These are phyloP conservation scores for Apiospora saccharicola DNA, from an alignment of 2,329 filamentous ascomycete genomes.

Conservation along the genomic window DNA sequence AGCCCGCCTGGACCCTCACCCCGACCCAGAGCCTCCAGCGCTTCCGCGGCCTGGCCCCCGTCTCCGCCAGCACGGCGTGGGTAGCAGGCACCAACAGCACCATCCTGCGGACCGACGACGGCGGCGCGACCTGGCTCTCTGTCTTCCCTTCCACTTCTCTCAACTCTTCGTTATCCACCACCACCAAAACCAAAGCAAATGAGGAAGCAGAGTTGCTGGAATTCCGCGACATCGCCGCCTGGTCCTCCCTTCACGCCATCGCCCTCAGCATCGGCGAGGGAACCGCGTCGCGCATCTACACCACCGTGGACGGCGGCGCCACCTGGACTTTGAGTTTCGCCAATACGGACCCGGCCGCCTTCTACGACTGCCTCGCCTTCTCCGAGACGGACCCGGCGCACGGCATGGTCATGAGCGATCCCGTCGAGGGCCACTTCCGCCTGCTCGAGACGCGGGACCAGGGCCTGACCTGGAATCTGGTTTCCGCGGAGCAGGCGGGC, in stretches of 20 bases:
- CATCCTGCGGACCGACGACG: conserved; percentile 41
- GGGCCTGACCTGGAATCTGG: conserved; percentile 38
- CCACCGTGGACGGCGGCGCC: conserved; percentile 39
- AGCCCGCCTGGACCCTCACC: conserved; percentile 8
- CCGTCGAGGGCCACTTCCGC: conserved; percentile 43
- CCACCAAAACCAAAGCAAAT: too few relatives aligned
- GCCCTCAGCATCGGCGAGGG: conserved; percentile 47
- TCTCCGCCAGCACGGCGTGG: conserved; percentile 43
- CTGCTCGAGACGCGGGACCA: conserved; percentile 43
- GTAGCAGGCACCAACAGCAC: conserved; percentile 42
- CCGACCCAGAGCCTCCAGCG: conserved; percentile 37
- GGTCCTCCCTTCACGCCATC: conserved; percentile 50
- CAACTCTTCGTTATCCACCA: too few relatives aligned
- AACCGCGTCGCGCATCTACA: conserved; percentile 42
- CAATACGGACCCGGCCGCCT: conserved; percentile 40
- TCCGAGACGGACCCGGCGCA: conserved; percentile 29
- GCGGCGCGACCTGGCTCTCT: conserved; percentile 40
- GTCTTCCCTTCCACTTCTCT: conserved; percentile 41
- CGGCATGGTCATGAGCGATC: conserved; percentile 44
- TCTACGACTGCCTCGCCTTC: conserved; percentile 46
- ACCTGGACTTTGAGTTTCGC: conserved; percentile 40
- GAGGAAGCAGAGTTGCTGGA: conserved; percentile 33
- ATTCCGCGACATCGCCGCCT: conserved; percentile 47
- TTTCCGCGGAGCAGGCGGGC: conserved; percentile 32
- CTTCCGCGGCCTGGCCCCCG: conserved; percentile 42